A percentile compares a stretch with the other conserved stretches of the same genome.
Evolutionary conservation across 257 asterid species (phyloP).

Genomic region (Dorcoceras hygrometricum): DNA sequence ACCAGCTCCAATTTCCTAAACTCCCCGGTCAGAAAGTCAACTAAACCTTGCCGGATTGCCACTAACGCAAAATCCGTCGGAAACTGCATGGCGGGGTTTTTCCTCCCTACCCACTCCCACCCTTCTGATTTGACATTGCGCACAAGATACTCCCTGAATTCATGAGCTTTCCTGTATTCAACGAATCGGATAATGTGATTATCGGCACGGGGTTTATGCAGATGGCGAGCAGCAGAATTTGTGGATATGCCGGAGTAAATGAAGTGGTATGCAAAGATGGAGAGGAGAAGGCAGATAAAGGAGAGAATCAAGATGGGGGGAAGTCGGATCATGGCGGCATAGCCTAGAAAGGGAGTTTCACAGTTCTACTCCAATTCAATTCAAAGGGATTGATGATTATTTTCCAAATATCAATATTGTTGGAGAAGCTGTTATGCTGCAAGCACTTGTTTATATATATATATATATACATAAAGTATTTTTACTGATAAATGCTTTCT

Average conservation of each 20-base stretch:
- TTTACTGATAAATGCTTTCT: too few relatives aligned
- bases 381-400: not conserved
- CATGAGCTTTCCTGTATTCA: constrained; percentile 50
- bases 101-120: constrained; percentile 92
- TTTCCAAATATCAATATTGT: too few relatives aligned
- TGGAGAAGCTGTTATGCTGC: too few relatives aligned
- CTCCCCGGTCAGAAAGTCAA: constrained; percentile 53
- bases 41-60: constrained; percentile 52
- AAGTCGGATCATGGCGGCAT: not conserved
- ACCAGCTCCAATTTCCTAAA: constrained; percentile 71
- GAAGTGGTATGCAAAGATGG: constrained; percentile 16
- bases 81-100: constrained; percentile 70
- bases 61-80: constrained; percentile 91
- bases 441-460: too few relatives aligned
- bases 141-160: constrained; percentile 61
- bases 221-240: not conserved
- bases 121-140: constrained; percentile 55
- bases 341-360: not conserved
- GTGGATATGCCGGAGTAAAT: not conserved
- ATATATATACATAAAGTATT: too few relatives aligned
- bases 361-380: not conserved
- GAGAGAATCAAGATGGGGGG: constrained; percentile 22
- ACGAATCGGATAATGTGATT: constrained; percentile 73
- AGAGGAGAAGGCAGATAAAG: constrained; percentile 26
- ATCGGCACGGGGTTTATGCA: constrained; percentile 24